Percentiles rank a stretch among this genome's conserved stretches.
phyloP scores from a whole-genome alignment of 2,329 filamentous ascomycete species.

The Aspergillus arachidicola region DNA sequence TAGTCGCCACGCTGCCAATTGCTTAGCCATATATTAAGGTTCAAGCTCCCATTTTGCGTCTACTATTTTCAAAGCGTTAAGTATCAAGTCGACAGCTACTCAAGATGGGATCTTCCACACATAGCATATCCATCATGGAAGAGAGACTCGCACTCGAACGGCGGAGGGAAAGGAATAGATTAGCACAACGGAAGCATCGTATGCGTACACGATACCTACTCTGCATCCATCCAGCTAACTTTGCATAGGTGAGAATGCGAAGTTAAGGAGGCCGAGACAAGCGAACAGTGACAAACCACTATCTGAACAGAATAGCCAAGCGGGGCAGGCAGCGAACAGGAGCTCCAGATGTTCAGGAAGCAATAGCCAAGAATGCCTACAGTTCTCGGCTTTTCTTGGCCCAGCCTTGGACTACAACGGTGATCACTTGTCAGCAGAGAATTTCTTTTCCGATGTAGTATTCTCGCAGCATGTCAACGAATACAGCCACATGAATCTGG shows the following conservation, averaged over 20 bases:
- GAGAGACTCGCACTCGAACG: constrained; percentile 2
- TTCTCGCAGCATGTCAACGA: neutral
- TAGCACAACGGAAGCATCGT: constrained; percentile 8
- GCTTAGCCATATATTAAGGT: neutral
- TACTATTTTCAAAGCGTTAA: neutral
- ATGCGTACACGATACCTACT: neutral
- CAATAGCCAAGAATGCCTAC: neutral
- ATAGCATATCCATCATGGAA: constrained; percentile 1
- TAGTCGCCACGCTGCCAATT: neutral
- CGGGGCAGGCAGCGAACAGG: neutral
- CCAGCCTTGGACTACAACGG: neutral
- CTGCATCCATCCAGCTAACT: neutral
- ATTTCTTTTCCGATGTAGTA: neutral
- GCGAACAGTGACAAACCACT: neutral
- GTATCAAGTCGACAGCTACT: neutral
- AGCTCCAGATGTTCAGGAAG: neutral
- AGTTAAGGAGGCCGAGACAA: neutral
- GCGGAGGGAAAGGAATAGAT: constrained; percentile 3
- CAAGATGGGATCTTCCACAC: neutral
- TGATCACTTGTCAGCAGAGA: neutral
- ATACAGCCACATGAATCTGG: neutral
- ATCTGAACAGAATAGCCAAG: neutral
- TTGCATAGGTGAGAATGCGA: neutral
- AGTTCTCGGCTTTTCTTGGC: neutral
- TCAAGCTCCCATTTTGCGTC: neutral